Conservation (phyloP, 2,329 filamentous ascomycete species). For the Aspergillus bombycis region DNA sequence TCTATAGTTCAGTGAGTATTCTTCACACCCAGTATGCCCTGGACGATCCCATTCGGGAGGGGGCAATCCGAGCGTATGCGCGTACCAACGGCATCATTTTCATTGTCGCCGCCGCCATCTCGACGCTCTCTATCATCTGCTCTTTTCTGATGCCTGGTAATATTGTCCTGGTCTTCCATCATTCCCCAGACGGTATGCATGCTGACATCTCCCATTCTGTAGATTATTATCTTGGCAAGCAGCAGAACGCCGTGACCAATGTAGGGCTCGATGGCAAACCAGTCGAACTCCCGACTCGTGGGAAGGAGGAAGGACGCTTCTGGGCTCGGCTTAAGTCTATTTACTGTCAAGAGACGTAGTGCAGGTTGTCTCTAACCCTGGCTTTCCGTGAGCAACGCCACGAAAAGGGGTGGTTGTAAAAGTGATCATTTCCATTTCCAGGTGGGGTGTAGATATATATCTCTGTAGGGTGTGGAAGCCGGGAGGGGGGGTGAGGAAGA, state of each 20-base stretch:
- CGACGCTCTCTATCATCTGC: background rate
- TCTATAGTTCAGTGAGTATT: background rate
- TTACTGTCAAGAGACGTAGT: background rate
- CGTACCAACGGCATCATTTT: background rate
- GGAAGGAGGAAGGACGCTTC: rapidly evolving
- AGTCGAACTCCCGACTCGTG: background rate
- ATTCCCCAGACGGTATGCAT: background rate
- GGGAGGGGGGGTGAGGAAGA: too few species aligned
- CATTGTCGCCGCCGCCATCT: background rate
- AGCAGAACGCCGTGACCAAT: background rate
- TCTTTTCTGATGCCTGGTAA: background rate
- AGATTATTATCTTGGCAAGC: background rate
- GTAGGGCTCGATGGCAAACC: background rate
- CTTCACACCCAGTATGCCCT: background rate
- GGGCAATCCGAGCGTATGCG: background rate
- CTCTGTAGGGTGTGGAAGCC: too few species aligned
- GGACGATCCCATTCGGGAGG: background rate
- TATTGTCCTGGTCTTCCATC: background rate
- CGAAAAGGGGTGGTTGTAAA: background rate
- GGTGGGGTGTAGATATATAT: too few species aligned
- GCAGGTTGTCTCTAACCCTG: background rate
- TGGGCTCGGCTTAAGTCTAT: background rate
- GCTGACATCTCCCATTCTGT: background rate
- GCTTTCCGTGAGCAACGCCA: too few species aligned
- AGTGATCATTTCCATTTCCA: too few species aligned